These are phyloP conservation scores for Calonectria pseudoturangicola DNA, from an alignment of 2,329 filamentous ascomycete genomes.

Conservation along the genomic window DNA sequence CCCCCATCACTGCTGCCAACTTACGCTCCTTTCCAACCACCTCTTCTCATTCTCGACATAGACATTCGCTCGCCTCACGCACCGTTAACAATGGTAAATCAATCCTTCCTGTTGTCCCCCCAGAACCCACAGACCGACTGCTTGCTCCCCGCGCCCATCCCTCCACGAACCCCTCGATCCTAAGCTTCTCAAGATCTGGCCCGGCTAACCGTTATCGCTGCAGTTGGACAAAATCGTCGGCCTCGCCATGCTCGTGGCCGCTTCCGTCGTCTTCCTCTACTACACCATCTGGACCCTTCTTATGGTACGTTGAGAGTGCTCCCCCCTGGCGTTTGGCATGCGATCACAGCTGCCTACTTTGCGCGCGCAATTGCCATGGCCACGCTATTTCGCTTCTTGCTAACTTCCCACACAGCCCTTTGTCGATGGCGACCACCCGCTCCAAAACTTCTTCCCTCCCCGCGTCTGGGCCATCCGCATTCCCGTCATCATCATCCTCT, in stretches of 20 bases:
- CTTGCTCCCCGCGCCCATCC: conserved; percentile 45
- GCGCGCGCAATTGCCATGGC: conserved; percentile 11
- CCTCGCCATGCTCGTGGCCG: conserved; percentile 81
- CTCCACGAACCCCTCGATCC: conserved; percentile 51
- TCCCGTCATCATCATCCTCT: conserved; percentile 94
- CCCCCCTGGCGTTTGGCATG: conserved; percentile 32
- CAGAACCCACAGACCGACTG: background rate
- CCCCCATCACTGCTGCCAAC: conserved; percentile 42
- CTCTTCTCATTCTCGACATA: conserved; percentile 32
- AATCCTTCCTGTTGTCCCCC: background rate
- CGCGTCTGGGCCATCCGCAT: conserved; percentile 99
- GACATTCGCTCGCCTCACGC: conserved; percentile 46
- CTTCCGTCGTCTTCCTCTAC: conserved; percentile 82
- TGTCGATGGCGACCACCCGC: conserved; percentile 93
- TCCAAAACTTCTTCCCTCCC: conserved; percentile 96
- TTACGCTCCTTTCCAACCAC: conserved; percentile 50
- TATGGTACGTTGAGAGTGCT: conserved; percentile 79
- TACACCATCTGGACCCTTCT: conserved; percentile 98
- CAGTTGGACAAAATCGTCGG: conserved; percentile 92
- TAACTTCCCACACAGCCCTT: conserved; percentile 81
- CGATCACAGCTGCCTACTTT: conserved; percentile 25
- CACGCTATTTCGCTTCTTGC: conserved; percentile 6
- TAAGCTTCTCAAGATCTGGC: conserved; percentile 18
- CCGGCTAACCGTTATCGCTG: conserved; percentile 41
- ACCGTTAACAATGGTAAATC: conserved; percentile 53